Conservation (phyloP, 192 early-diverging fungal species). For the Gonapodya prolifera region DNA sequence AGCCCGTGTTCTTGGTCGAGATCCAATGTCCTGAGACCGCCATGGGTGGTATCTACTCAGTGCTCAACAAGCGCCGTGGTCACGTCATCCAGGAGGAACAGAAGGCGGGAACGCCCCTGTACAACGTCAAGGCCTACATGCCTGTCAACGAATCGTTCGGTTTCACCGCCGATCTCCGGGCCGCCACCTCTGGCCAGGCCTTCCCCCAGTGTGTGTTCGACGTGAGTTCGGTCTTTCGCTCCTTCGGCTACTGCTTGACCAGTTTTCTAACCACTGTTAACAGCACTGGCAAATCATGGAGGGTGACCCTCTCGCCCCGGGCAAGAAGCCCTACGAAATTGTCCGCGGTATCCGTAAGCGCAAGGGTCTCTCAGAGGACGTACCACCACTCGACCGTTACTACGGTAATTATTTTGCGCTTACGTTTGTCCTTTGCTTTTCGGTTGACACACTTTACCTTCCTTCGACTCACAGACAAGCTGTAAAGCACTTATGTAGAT, state of each 20-base stretch:
- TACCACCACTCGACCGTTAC: constrained; percentile 67
- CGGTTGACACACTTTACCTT: too few species aligned
- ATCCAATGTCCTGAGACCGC: constrained; percentile 86
- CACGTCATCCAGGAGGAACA: constrained; percentile 83
- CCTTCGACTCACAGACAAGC: too few species aligned
- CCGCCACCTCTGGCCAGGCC: constrained; percentile 92
- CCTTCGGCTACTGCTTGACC: too few species aligned
- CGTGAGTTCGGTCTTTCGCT: too few species aligned
- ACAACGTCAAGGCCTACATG: constrained; percentile 88
- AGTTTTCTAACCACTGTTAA: not conserved
- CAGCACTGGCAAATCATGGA: constrained; percentile 89
- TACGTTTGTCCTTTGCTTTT: too few species aligned
- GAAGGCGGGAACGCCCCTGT: constrained; percentile 76
- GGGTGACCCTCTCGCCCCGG: constrained; percentile 52
- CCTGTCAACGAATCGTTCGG: constrained; percentile 97
- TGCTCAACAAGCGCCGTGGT: constrained; percentile 91
- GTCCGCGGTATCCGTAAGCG: constrained; percentile 67
- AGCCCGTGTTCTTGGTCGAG: constrained; percentile 93
- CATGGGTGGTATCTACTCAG: constrained; percentile 95
- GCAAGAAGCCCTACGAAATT: constrained; percentile 74
- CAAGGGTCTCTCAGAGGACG: constrained; percentile 79
- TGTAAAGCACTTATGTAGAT: too few species aligned
- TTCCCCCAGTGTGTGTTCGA: constrained; percentile 33
- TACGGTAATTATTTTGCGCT: too few species aligned
- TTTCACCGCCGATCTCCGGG: constrained; percentile 88